These are phyloP conservation scores for Magnolia changhungtana DNA, from an alignment of 164 flowering plant species.

Conservation along the genomic window DNA sequence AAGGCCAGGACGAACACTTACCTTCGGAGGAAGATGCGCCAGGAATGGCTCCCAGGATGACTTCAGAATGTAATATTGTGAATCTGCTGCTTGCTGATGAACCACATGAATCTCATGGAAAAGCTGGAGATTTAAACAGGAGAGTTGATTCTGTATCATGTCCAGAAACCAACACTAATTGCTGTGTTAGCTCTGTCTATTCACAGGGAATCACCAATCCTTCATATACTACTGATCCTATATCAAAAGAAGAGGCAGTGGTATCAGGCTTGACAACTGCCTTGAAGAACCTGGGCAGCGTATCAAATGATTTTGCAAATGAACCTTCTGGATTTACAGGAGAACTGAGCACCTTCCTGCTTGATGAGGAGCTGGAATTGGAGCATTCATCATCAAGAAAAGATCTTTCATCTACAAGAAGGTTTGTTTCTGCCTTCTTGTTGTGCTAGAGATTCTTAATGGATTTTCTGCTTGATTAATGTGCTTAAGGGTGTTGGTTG, in stretches of 20 bases:
- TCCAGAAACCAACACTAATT: slow-evolving; percentile 7
- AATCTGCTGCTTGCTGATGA: slow-evolving; percentile 14
- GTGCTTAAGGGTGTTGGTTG: neutral
- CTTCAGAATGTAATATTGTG: slow-evolving; percentile 12
- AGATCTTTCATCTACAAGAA: slow-evolving; percentile 32
- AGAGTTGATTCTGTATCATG: slow-evolving; percentile 13
- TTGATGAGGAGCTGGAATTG: slow-evolving; percentile 87
- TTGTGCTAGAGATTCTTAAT: neutral
- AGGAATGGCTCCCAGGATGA: slow-evolving; percentile 7
- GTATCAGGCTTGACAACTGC: slow-evolving; percentile 12
- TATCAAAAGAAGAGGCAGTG: slow-evolving; percentile 14
- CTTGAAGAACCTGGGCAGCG: slow-evolving; percentile 22
- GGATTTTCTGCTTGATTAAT: neutral
- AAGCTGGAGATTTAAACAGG: slow-evolving; percentile 12
- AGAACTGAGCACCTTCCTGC: slow-evolving; percentile 59
- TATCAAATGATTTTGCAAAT: slow-evolving; percentile 49
- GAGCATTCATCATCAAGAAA: slow-evolving; percentile 42
- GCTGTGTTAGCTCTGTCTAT: slow-evolving; percentile 6
- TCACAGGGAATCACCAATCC: slow-evolving; percentile 18
- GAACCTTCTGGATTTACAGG: slow-evolving; percentile 11
- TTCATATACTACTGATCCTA: slow-evolving; percentile 12
- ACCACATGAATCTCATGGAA: slow-evolving; percentile 15
- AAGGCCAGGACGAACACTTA: slow-evolving; percentile 11
- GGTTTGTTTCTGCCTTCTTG: slow-evolving; percentile 31
- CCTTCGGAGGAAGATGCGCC: slow-evolving; percentile 9